Base-by-base conservation (phyloP, 306 rosid species). In the Nissolia schottii region DNA sequence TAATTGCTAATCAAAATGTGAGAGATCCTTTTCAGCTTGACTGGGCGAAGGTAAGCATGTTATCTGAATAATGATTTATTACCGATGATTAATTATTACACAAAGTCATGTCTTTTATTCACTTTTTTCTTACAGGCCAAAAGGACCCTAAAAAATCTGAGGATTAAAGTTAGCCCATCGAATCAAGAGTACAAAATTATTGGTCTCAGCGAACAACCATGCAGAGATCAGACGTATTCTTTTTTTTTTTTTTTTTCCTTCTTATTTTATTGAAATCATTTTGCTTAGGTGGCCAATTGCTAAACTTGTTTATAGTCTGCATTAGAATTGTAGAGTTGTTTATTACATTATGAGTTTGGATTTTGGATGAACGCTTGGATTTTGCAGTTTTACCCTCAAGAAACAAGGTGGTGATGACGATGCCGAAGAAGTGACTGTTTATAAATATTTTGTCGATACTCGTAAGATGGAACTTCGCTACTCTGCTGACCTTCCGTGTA, bases 1-100 rank as follows among this genome's bases (percentile, higher is more conserved):
- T 94, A 67, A 89, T 94, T 66, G 69, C 92, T 35, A 94, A 91
- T 74, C 97, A 94, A 75, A 87, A 83, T 77, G 97, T 71, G 16
- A 82, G 90, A 58, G 95, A 94, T 85, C 99, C 99, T 0, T 89
- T 24, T 78, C 74, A 78, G 1, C 85, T 94, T 27, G 99, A 94
- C 80, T 94, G 97, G 99, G 71, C 67, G 0, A 94, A 94, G 99
- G 99, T 94, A 82, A 59, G 25, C n/a, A 28, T 32, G 51, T n/a
- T 49, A 4, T 34, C 40, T 43, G 25, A 16, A 59, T 50, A 35
- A 3, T 4, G 15, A 2, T 49, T 23, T 24, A 32, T 34, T 7
- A 28, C 10, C 13, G 18, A 16, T 58, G 18, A 18, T 57, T 74
- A 55, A 40, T n/a, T 64, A 32, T 22, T 32, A 18, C 38, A 24